A percentile compares a stretch with the other conserved stretches of the same genome.
Evolutionary conservation across 345 rosid genomes (phyloP).

Genomic region (Eucalyptus marginata): DNA sequence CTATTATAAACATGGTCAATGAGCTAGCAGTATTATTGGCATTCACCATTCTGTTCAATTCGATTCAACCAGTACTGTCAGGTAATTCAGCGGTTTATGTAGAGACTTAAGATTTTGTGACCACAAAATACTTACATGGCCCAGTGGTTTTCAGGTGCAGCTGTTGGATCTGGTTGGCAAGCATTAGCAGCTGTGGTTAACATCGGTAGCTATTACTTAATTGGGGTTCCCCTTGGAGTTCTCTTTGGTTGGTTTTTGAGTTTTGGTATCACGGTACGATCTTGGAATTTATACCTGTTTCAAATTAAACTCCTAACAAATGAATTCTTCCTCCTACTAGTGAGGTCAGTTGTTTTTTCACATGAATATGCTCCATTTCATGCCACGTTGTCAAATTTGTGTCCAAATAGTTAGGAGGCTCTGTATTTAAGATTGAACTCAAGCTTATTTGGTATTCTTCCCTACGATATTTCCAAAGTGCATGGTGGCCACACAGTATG

Average conservation of each 20-base stretch:
- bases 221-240: constrained; percentile 37
- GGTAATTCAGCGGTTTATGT: constrained; percentile 6
- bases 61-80: constrained; percentile 47
- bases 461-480: not conserved
- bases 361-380: not conserved
- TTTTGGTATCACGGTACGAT: constrained; percentile 18
- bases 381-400: not conserved
- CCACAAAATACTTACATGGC: not conserved
- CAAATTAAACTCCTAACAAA: not conserved
- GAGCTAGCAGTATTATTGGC: constrained; percentile 25
- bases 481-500: not conserved
- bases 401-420: not conserved
- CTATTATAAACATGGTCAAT: constrained; percentile 24
- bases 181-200: constrained; percentile 27
- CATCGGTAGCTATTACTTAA: constrained; percentile 36
- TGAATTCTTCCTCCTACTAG: not conserved
- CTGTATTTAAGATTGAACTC: not conserved
- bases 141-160: constrained; percentile 19
- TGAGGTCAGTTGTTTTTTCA: not conserved
- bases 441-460: not conserved
- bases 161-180: constrained; percentile 52
- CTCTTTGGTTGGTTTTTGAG: constrained; percentile 29
- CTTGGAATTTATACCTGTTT: not conserved
- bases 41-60: constrained; percentile 37
- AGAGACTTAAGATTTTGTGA: not conserved